Evolutionary conservation across 2,329 filamentous ascomycete species (phyloP).

Genomic region (Didymella glomerata): DNA sequence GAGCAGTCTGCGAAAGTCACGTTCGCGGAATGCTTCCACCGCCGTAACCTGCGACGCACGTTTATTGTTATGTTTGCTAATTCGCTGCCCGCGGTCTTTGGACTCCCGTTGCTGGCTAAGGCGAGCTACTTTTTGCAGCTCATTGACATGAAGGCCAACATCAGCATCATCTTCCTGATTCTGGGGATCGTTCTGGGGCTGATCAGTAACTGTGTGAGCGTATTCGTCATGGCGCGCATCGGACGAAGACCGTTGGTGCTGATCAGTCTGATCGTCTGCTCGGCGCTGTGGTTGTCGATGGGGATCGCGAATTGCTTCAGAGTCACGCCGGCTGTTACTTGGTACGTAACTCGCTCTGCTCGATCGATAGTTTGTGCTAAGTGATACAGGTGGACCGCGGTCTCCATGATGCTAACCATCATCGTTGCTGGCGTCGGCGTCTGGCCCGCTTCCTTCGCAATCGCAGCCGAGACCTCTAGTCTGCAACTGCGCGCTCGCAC

Average conservation of each 20-base stretch:
- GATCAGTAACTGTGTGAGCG: slow-evolving; percentile 54
- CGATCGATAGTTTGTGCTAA: not conserved
- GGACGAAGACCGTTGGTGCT: slow-evolving; percentile 55
- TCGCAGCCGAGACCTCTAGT: slow-evolving; percentile 56
- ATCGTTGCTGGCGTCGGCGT: slow-evolving; percentile 54
- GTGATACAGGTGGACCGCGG: slow-evolving; percentile 51
- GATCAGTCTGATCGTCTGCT: slow-evolving; percentile 43
- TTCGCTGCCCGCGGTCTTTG: slow-evolving; percentile 46
- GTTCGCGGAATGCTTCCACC: slow-evolving; percentile 50
- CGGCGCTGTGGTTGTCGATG: slow-evolving; percentile 56
- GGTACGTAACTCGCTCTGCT: slow-evolving; percentile 41
- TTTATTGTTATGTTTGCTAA: slow-evolving; percentile 50
- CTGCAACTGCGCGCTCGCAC: slow-evolving; percentile 56
- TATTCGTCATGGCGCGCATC: slow-evolving; percentile 56
- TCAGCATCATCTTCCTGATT: slow-evolving; percentile 56
- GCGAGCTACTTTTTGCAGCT: slow-evolving; percentile 48
- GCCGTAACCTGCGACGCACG: slow-evolving; percentile 48
- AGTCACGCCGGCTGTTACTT: slow-evolving; percentile 48
- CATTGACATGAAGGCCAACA: slow-evolving; percentile 41
- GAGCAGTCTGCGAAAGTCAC: slow-evolving; percentile 32
- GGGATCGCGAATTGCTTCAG: slow-evolving; percentile 59
- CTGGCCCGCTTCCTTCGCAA: slow-evolving; percentile 57
- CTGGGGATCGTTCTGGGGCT: slow-evolving; percentile 58
- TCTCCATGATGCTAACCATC: slow-evolving; percentile 56
- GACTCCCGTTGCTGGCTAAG: slow-evolving; percentile 48